Evolutionary conservation across 495 filamentous ascomycete genomes (phyloP), one percentile per base, ranked within the genome.

Genomic region (Terfezia claveryi): DNA sequence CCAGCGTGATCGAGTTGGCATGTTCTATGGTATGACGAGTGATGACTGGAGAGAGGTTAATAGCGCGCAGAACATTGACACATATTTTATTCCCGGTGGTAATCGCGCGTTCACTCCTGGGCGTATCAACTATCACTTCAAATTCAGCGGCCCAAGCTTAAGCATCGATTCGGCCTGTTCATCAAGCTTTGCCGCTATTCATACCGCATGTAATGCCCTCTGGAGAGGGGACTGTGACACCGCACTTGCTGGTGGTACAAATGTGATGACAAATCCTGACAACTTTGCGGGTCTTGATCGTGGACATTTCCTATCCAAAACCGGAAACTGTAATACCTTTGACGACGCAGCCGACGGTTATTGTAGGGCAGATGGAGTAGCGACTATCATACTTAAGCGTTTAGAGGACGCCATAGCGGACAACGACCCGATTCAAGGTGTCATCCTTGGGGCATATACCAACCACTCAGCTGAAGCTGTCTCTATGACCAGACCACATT

Each of bases 21-120:
- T 84, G 16, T 95, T 93, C 67, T 92, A 92, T 64, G 88, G 88
- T 49, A 85, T 88, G 70, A 91, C 88, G 1, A 88, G 83, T 58
- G 85, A 93, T 55, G 88, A 95, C 59, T 94, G 86, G 41, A 78
- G 83, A 68, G 88, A 94, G 60, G 82, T 92, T 59, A 92, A 92
- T 66, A 85, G 82, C 51, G 81, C 82, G 14, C 80, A 95, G 61
- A 84, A 93, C 56, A 80, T 94, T 55, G 87, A 93, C 66, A 94
- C 87, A 1, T 94, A 94, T 66, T 94, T 80, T 69, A 94, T 93
- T 63, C 86, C 87, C 0, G 87, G 87, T 51, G 87, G 83, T 61
- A 82, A 88, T 16, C 77, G 85, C 46, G 87, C 87, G 14, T 94
- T 94, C 57, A 81, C 80, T 2, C 85, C 88, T 0, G 88, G 87